Evolutionary conservation across 1,284 basidiomycete species (phyloP), one percentile per base, ranked within the genome.

Genomic region (Apiotrichum veenhuisii): DNA sequence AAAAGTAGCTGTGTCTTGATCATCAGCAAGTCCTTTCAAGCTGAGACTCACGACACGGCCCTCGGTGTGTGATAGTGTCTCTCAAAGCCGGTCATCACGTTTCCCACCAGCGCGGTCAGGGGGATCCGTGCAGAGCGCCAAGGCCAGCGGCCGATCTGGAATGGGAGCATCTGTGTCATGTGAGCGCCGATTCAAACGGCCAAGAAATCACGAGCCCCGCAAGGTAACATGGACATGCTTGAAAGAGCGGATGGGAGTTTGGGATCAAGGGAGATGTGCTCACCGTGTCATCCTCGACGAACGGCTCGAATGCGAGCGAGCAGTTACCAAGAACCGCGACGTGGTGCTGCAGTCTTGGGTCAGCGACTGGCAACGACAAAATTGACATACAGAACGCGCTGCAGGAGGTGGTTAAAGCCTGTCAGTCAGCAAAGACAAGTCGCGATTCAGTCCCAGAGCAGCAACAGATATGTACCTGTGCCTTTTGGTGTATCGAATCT

Each of bases 401-500:
- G 64, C 26, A 70, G 55, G 62, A 70, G 62, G 54, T 69, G 66
- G 49, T 66, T 71, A 57, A 73, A 69, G 10, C 65, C 67, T 69
- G 50, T 36, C 8, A 7, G 48, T 43, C 40, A 49, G 52, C 15
- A 9, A n/a, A 30, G 5, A 5, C 11, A 17, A 2, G 27, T 4
- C 8, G 36, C 27, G 2, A 8, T 45, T 30, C 11, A 11, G n/a
- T n/a, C n/a, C n/a, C n/a, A n/a, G n/a, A n/a, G n/a, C n/a, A 47
- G 12, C 23, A n/a, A 17, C 4, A 14, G 65, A 36, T 17, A 18
- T 37, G n/a, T 45, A 68, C 67, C 72, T 25, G 68, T 68, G 18
- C 65, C 71, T 58, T 65, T 63, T 18, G 70, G 74, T 23, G 67
- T 63, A 41, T 73, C 73, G 48, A 75, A 76, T 41, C 75, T 77